Percentiles rank a stretch among this genome's conserved stretches.
Evolutionary conservation across 495 filamentous ascomycete genomes (phyloP).

Genomic region (Hypoxylon crocopeplum): DNA sequence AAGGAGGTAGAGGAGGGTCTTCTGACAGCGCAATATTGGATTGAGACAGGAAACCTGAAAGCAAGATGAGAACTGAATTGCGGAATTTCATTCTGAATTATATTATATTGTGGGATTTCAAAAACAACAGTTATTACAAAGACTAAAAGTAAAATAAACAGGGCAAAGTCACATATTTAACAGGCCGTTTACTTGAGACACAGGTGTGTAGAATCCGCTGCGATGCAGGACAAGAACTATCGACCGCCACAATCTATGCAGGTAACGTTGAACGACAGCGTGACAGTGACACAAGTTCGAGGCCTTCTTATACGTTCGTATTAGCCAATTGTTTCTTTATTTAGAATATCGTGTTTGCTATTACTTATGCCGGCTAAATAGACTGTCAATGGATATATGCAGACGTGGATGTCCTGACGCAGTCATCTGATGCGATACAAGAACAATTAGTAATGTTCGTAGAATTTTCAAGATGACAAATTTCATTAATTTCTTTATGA

Average conservation of each 20-base stretch:
- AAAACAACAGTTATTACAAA: too few relatives aligned
- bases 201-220: too few relatives aligned
- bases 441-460: too few relatives aligned
- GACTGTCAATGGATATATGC: neutral
- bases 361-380: conserved; percentile 17
- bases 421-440: neutral
- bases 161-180: too few relatives aligned
- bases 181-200: too few relatives aligned
- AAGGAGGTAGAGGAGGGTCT: conserved; percentile 23
- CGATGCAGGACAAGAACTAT: too few relatives aligned
- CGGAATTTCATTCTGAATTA: conserved; percentile 5
- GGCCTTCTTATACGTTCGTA: neutral
- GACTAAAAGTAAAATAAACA: too few relatives aligned
- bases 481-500: too few relatives aligned
- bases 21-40: conserved; percentile 2
- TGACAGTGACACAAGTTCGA: neutral
- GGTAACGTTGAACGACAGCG: conserved; percentile 19
- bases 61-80: neutral
- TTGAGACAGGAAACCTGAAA: conserved; percentile 8
- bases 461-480: too few relatives aligned
- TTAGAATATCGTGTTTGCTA: conserved; percentile 11
- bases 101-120: neutral
- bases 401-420: neutral
- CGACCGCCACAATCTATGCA: neutral
- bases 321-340: conserved; percentile 4